phyloP scores from a whole-genome alignment of 2,329 filamentous ascomycete species.

The Diaporthe caulivora region DNA sequence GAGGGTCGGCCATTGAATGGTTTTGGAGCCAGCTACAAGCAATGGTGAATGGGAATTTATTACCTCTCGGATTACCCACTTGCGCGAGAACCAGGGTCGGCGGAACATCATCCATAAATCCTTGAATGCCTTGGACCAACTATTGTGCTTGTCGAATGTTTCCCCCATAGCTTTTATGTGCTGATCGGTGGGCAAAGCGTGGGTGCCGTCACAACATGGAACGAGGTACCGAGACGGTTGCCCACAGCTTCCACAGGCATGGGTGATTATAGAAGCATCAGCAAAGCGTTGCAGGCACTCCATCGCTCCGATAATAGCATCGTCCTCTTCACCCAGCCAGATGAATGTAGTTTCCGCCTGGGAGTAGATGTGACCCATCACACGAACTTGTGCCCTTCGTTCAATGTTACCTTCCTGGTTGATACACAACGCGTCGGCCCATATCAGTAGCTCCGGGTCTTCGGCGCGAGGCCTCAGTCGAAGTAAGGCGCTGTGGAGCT shows the following conservation, averaged over 20 bases:
- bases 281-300: neutral
- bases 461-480: neutral
- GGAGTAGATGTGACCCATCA: slow-evolving; percentile 18
- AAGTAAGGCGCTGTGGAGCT: neutral
- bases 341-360: neutral
- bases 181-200: no score
- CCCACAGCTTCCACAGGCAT: no score
- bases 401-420: neutral
- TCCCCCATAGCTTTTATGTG: no score
- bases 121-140: neutral
- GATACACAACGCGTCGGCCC: slow-evolving; percentile 29
- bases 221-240: no score
- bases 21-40: neutral
- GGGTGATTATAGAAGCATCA: no score
- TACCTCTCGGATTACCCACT: slow-evolving; percentile 13
- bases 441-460: neutral
- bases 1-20: no score
- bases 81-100: neutral
- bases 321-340: slow-evolving; percentile 20
- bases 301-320: neutral
- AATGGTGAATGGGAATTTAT: neutral
- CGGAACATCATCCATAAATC: neutral
- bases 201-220: no score
- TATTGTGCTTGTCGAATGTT: no score
- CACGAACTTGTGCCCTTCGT: slow-evolving; percentile 1